Evolutionary conservation across 495 filamentous ascomycete genomes (phyloP).

Genomic region (Corynascus novoguineensis): DNA sequence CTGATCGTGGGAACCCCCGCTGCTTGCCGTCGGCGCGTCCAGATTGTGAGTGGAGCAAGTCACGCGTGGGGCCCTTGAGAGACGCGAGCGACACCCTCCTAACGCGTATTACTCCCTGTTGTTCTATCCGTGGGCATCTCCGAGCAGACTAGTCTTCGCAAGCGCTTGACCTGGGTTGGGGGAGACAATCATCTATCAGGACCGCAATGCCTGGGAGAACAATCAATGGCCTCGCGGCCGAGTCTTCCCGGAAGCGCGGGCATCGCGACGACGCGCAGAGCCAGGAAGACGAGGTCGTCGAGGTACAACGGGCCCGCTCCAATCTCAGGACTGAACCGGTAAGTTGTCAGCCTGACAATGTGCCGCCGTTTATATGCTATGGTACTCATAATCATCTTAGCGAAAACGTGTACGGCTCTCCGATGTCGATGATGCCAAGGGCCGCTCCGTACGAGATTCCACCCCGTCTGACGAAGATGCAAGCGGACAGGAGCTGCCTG

Average conservation of each 20-base stretch:
- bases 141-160: no score
- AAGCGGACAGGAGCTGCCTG: slow-evolving; percentile 12
- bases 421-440: slow-evolving; percentile 19
- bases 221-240: slow-evolving; percentile 15
- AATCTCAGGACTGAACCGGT: slow-evolving; percentile 44
- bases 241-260: slow-evolving; percentile 29
- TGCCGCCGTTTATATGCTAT: not conserved
- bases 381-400: slow-evolving; percentile 13
- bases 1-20: no score
- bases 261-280: slow-evolving; percentile 36
- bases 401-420: slow-evolving; percentile 45
- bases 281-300: slow-evolving; percentile 46
- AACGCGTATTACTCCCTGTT: not conserved
- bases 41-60: not conserved
- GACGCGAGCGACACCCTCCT: not conserved
- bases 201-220: slow-evolving; percentile 22
- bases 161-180: not conserved
- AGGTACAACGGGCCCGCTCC: slow-evolving; percentile 43
- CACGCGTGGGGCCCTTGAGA: not conserved
- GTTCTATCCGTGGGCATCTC: not conserved
- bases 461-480: slow-evolving; percentile 34
- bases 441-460: slow-evolving; percentile 19
- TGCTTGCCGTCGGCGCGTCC: no score
- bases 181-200: not conserved
- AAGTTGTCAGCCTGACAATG: slow-evolving; percentile 16